Evolutionary conservation across 2,329 filamentous ascomycete genomes (phyloP).

Genomic region (Cercospora sp.): DNA sequence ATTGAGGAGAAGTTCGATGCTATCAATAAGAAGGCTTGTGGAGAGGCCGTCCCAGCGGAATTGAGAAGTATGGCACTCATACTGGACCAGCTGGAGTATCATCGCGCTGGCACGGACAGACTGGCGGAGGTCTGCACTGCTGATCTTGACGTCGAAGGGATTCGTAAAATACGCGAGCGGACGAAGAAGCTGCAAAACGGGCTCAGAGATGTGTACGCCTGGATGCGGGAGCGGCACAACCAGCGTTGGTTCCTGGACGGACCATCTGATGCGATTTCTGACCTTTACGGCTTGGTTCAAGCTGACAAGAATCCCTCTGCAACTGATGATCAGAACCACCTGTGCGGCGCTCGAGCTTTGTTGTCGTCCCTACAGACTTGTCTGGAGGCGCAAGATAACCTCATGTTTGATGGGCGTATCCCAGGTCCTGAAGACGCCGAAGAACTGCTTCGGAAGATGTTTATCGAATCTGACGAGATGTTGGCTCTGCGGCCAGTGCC

Average conservation of each 20-base stretch:
- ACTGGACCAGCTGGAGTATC: neutral
- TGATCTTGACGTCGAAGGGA: neutral
- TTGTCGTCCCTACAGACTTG: conserved; percentile 3
- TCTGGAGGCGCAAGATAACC: neutral
- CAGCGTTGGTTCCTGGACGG: neutral
- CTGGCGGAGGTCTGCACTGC: neutral
- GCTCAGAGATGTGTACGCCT: neutral
- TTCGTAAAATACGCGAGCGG: neutral
- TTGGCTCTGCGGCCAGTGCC: neutral
- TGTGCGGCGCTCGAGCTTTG: conserved; percentile 10
- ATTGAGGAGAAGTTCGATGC: neutral
- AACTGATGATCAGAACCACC: neutral
- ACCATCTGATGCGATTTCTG: neutral
- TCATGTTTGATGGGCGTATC: neutral
- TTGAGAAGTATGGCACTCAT: neutral
- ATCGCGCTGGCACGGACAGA: neutral
- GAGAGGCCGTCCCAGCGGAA: neutral
- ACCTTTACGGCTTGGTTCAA: neutral
- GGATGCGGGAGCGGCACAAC: neutral
- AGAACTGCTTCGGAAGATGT: conserved; percentile 7
- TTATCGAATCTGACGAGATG: neutral
- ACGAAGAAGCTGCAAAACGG: neutral
- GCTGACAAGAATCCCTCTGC: neutral
- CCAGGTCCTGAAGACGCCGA: neutral
- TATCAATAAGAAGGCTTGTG: neutral